Evolutionary conservation across 345 rosid species (phyloP).

Genomic region (Corchorus capsularis): DNA sequence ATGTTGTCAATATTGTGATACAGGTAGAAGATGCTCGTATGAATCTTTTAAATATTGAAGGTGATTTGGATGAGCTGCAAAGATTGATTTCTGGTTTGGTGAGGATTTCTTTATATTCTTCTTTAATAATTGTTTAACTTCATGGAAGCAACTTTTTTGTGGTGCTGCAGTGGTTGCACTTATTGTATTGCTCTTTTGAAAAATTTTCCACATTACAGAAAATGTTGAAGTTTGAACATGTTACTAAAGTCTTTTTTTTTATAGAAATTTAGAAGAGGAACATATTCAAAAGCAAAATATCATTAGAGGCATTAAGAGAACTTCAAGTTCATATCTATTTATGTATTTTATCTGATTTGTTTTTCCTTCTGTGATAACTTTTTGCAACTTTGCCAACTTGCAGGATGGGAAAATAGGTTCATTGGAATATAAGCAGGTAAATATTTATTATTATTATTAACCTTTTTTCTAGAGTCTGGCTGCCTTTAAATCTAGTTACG

Average conservation of each 20-base stretch:
- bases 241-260: background rate
- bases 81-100: conserved; percentile 65
- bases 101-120: conserved; percentile 30
- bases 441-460: background rate
- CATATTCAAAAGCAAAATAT: background rate
- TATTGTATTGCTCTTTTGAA: background rate
- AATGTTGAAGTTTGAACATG: background rate
- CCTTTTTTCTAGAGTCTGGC: background rate
- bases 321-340: background rate
- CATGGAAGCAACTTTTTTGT: background rate
- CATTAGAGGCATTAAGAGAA: background rate
- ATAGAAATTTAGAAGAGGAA: background rate
- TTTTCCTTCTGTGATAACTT: conserved; percentile 23
- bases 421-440: conserved; percentile 87
- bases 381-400: conserved; percentile 17
- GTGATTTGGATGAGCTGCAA: conserved; percentile 65
- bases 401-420: conserved; percentile 85
- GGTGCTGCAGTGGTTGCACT: background rate
- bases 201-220: background rate
- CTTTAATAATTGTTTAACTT: conserved; percentile 1
- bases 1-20: conserved; percentile 17
- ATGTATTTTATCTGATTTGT: conserved; percentile 5
- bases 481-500: background rate
- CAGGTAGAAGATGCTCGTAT: conserved; percentile 71
- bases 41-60: conserved; percentile 61